A percentile compares a stretch with the other conserved stretches of the same genome.
Evolutionary conservation across 306 rosid species (phyloP).

Genomic region (Pterocarpus macrocarpus): DNA sequence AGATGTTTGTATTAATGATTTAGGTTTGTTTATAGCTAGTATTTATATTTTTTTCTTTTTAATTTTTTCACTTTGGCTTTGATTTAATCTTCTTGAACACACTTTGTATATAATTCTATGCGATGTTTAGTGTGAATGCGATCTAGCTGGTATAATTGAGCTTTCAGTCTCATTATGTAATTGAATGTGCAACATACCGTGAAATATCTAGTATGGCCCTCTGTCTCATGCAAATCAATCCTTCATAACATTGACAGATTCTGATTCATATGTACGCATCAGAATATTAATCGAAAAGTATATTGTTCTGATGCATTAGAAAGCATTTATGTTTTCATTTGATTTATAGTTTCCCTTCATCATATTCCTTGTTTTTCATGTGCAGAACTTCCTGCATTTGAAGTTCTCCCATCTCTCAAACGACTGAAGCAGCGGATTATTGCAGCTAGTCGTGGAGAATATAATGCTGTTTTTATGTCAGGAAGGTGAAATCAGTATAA

Average conservation of each 20-base stretch:
- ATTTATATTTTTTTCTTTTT: constrained; percentile 3
- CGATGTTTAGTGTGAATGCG: constrained; percentile 18
- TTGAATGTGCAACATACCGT: constrained; percentile 1
- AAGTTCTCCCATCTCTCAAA: constrained; percentile 94
- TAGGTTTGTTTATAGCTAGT: constrained; percentile 63
- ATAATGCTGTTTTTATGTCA: constrained; percentile 93
- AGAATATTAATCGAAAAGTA: constrained; percentile 10
- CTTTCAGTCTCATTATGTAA: constrained; percentile 25
- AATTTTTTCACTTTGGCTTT: constrained; percentile 22
- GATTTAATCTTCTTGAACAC: constrained; percentile 27
- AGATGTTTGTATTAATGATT: constrained; percentile 89
- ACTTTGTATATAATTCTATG: not conserved
- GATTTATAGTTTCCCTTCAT: constrained; percentile 6
- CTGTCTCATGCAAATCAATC: constrained; percentile 35
- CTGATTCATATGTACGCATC: constrained; percentile 30
- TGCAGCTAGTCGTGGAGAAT: constrained; percentile 88
- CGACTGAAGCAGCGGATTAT: constrained; percentile 82
- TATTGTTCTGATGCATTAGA: constrained; percentile 16
- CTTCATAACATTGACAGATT: constrained; percentile 30
- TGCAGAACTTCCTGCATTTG: constrained; percentile 94
- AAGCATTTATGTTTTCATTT: constrained; percentile 26
- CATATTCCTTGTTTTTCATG: constrained; percentile 12
- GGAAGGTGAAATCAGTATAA: constrained; percentile 72
- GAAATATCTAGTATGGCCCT: constrained; percentile 33
- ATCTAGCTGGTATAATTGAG: constrained; percentile 9